Base-by-base conservation (phyloP, 75 land plant genomes). In the Picea glauca region DNA sequence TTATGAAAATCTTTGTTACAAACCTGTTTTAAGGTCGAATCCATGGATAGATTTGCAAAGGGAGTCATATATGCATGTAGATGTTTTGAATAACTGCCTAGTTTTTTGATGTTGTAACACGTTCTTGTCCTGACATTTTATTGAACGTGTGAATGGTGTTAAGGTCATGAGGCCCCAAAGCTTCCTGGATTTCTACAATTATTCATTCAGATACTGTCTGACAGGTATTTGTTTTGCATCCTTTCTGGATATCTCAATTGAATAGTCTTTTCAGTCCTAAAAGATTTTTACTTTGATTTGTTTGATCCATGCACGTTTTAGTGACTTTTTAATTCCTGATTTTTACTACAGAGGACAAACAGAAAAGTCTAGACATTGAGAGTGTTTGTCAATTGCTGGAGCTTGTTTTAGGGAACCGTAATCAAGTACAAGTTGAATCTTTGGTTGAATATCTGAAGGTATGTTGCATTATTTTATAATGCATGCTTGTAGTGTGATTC, bases 351-450 rank as follows among this genome's bases (percentile, higher is more conserved):
- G 91, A 91, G 77, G 90, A 91, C 26, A 87, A 82, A 72, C 99
- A 95, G 76, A 98, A 91, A 80, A 89, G 90, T 73, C 80, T 98
- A 74, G 99, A 98, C 77, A 85, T 98, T 73, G 98, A 93, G 67
- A 88, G 84, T 64, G 85, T 94, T 15, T 98, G 96, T 62, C 84
- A 83, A 72, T 82, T 97, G 84, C 85, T 97, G 84, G 87, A 91
- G 62, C 87, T 95, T 85, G 94, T 97, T 72, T 78, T 95, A 68
- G 94, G 91, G 50, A 80, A 81, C 59, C 82, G 86, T 30, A 85
- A 81, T 70, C 87, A 56, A 33, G 68, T 89, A 9, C 99, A 97
- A 65, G 86, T 93, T 64, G 83, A 83, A 32, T 83, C 88, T 46
- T 84, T 97, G 54, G 77, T 86, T 60, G 87, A 88, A 66, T 95